Evolutionary conservation across 2,329 filamentous ascomycete species (phyloP).

Genomic region (Talaromyces sp.): DNA sequence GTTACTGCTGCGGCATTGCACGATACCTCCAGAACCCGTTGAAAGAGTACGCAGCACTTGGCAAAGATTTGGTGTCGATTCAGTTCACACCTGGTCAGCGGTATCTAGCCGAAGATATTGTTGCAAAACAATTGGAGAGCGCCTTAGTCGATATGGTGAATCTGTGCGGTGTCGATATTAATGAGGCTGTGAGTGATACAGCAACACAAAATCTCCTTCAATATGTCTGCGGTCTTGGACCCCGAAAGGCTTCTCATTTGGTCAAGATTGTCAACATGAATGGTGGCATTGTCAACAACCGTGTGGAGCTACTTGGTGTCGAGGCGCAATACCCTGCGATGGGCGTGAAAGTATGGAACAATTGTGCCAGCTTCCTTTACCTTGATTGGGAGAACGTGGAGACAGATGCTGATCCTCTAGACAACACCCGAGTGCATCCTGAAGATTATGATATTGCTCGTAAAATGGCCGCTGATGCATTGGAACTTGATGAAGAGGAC

Average conservation of each 20-base stretch:
- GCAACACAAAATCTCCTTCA: constrained; percentile 85
- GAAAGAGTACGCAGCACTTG: constrained; percentile 92
- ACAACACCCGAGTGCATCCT: constrained; percentile 95
- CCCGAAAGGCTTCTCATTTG: constrained; percentile 80
- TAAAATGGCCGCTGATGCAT: constrained; percentile 96
- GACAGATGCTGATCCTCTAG: constrained; percentile 80
- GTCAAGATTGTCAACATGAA: constrained; percentile 90
- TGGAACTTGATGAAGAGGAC: constrained; percentile 96
- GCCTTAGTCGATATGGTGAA: constrained; percentile 99
- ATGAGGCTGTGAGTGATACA: constrained; percentile 77
- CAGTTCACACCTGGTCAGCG: constrained; percentile 88
- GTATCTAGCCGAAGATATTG: constrained; percentile 80
- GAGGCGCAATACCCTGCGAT: constrained; percentile 79
- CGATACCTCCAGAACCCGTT: constrained; percentile 93
- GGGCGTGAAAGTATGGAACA: constrained; percentile 88
- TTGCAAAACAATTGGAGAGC: constrained; percentile 83
- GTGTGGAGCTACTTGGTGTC: constrained; percentile 85
- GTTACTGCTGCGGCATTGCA: constrained; percentile 86
- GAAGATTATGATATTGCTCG: constrained; percentile 97
- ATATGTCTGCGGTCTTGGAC: constrained; percentile 86
- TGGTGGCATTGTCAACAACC: constrained; percentile 76
- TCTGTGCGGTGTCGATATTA: constrained; percentile 90
- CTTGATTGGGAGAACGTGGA: constrained; percentile 84
- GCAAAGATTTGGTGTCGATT: constrained; percentile 80
- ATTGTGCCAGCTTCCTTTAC: constrained; percentile 92